Evolutionary conservation across 2,329 filamentous ascomycete genomes (phyloP).

Genomic region (Knufia fluminis): DNA sequence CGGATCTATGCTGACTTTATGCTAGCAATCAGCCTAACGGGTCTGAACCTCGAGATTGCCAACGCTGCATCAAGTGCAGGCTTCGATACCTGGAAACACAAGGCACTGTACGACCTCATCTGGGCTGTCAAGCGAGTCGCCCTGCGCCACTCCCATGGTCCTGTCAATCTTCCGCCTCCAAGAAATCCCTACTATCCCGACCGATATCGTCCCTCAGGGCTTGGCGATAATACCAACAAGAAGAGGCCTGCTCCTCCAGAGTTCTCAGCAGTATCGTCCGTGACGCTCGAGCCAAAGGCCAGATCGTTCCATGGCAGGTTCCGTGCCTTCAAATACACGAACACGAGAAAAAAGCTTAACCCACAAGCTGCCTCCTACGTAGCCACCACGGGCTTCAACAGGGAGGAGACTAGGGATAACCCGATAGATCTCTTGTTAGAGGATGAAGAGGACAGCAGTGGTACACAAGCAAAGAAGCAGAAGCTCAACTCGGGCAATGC

Average conservation of each 20-base stretch:
- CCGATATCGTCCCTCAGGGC: constrained; percentile 18
- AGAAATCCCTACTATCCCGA: constrained; percentile 19
- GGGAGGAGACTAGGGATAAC: not conserved
- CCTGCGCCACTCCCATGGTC: not conserved
- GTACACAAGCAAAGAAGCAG: not conserved
- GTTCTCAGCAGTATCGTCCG: not conserved
- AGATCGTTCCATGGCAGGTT: not conserved
- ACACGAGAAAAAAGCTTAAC: not conserved
- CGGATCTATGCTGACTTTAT: constrained; percentile 3
- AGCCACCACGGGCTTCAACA: not conserved
- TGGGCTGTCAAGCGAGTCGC: constrained; percentile 18
- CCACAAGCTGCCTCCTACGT: not conserved
- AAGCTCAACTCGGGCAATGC: not conserved
- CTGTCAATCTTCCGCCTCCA: not conserved
- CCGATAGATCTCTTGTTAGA: not conserved
- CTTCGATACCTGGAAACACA: constrained; percentile 17
- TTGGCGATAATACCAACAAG: constrained; percentile 16
- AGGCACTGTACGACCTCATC: constrained; percentile 20
- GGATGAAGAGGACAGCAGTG: not conserved
- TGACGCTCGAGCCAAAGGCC: not conserved
- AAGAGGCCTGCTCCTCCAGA: constrained; percentile 8
- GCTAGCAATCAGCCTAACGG: constrained; percentile 15
- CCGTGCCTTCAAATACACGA: not conserved
- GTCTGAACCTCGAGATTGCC: constrained; percentile 17
- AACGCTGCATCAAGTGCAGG: constrained; percentile 16